Evolutionary conservation across 441 rosid genomes (phyloP).

Genomic region (Mallotus japonicus): DNA sequence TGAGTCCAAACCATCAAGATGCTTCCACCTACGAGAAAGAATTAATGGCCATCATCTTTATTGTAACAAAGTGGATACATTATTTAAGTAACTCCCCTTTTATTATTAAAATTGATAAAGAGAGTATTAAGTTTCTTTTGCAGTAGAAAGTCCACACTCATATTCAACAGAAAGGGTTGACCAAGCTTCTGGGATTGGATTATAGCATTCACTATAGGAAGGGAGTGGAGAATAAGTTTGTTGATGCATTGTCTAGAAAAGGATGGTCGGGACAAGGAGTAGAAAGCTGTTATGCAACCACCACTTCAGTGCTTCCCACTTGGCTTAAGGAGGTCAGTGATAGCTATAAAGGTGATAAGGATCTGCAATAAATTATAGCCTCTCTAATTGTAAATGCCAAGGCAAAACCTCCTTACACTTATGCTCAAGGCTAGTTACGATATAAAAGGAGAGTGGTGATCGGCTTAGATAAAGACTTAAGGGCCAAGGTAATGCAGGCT

Average conservation of each 20-base stretch:
- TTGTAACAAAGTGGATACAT: too few relatives aligned
- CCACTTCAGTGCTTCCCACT: neutral
- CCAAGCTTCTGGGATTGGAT: neutral
- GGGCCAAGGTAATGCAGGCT: neutral
- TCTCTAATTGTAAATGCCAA: neutral
- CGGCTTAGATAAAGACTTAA: neutral
- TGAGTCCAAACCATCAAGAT: neutral
- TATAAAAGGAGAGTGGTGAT: neutral
- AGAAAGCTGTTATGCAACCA: too few relatives aligned
- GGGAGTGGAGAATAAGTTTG: neutral
- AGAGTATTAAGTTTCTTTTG: too few relatives aligned
- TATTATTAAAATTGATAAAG: too few relatives aligned
- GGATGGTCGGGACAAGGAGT: neutral
- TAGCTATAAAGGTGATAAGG: neutral
- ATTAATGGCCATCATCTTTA: too few relatives aligned
- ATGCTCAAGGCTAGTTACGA: neutral
- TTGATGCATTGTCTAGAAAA: neutral
- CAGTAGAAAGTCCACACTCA: neutral
- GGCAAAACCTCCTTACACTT: neutral
- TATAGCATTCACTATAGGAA: neutral
- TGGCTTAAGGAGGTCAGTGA: neutral
- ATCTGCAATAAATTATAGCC: too few relatives aligned
- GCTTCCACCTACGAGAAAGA: neutral
- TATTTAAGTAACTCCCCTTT: too few relatives aligned
- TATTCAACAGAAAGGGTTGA: neutral